Base-by-base conservation (phyloP, 129 eudicot genomes). In the Glebionis coronaria region DNA sequence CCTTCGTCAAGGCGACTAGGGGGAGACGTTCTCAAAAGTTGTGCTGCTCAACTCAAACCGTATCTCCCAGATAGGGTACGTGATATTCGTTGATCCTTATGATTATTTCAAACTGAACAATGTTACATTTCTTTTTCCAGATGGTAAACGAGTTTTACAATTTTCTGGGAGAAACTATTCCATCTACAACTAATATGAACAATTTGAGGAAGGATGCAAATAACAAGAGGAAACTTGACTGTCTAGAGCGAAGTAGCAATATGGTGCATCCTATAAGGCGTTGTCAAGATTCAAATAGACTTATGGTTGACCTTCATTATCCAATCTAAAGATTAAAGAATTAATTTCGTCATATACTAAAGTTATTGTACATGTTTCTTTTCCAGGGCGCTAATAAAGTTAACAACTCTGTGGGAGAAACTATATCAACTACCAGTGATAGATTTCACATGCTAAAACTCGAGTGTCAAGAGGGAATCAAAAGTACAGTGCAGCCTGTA, bases 1-100 rank as follows among this genome's bases (percentile, higher is more conserved):
- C 51, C 27, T 52, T 73, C 75, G 29, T 78, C 79, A 56, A 19
- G 79, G 81, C 68, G 69, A 55, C 67, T 83, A 44, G 88, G 84
- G 56, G 73, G 57, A 50, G 73, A 59, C 28, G 77, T 83, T 27
- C 42, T 83, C 15, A 77, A 61, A 28, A 77, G 46, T 50, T 72
- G 79, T 65, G 65, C 73, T 61, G 63, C 42, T 60, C 54, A 58
- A 40, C 63, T n/a, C n/a, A n/a, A n/a, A n/a, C n/a, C n/a, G n/a
- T n/a, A n/a, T n/a, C n/a, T n/a, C n/a, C n/a, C n/a, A 19, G 69
- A 51, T 51, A 66, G 75, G 63, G 76, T 13, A 68, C 5, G 40
- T 0, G 1, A 28, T 29, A 29, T 31, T 31, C 40, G 40, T 49
- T 52, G 56, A 57, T 29, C 71, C 45, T 14, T 53, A 58, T 46